These are phyloP conservation scores for Aspergillus sp. DNA, from an alignment of 2,329 filamentous ascomycete genomes.

Conservation along the genomic window DNA sequence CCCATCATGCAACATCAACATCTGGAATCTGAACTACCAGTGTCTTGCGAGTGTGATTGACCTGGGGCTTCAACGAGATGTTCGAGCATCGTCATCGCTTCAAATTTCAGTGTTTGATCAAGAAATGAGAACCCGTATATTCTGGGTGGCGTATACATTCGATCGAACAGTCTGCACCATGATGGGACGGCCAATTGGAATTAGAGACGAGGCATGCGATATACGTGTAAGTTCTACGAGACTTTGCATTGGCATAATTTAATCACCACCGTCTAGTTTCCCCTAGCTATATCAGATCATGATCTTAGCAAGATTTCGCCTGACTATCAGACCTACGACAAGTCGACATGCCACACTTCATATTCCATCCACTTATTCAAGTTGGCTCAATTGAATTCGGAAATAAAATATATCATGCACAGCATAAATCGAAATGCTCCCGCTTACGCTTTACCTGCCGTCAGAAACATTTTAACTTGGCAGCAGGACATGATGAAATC, in stretches of 20 bases:
- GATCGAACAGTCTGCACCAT: slow-evolving; percentile 55
- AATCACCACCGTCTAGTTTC: slow-evolving; percentile 18
- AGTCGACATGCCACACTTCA: slow-evolving; percentile 33
- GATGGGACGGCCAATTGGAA: slow-evolving; percentile 57
- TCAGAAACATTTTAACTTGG: slow-evolving; percentile 49
- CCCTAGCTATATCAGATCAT: slow-evolving; percentile 14
- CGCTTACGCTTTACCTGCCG: slow-evolving; percentile 49
- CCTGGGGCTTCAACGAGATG: slow-evolving; percentile 52
- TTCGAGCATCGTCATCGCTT: slow-evolving; percentile 38
- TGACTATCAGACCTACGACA: slow-evolving; percentile 10
- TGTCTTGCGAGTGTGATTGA: slow-evolving; percentile 54
- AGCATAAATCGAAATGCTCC: slow-evolving; percentile 51
- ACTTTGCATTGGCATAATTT: not conserved
- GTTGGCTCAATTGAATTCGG: slow-evolving; percentile 49
- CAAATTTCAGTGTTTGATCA: slow-evolving; percentile 50
- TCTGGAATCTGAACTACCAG: slow-evolving; percentile 59
- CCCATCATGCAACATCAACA: slow-evolving; percentile 49
- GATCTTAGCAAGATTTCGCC: not conserved
- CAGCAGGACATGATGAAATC: slow-evolving; percentile 44
- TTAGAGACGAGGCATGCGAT: slow-evolving; percentile 57
- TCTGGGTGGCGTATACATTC: slow-evolving; percentile 55
- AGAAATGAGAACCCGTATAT: slow-evolving; percentile 56
- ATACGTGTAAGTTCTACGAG: slow-evolving; percentile 41
- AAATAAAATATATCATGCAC: slow-evolving; percentile 59
- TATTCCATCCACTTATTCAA: slow-evolving; percentile 52